A percentile compares a stretch with the other conserved stretches of the same genome.
Evolutionary conservation across 129 eudicot species (phyloP).

Genomic region (Pseudognaphalium luteoalbum): DNA sequence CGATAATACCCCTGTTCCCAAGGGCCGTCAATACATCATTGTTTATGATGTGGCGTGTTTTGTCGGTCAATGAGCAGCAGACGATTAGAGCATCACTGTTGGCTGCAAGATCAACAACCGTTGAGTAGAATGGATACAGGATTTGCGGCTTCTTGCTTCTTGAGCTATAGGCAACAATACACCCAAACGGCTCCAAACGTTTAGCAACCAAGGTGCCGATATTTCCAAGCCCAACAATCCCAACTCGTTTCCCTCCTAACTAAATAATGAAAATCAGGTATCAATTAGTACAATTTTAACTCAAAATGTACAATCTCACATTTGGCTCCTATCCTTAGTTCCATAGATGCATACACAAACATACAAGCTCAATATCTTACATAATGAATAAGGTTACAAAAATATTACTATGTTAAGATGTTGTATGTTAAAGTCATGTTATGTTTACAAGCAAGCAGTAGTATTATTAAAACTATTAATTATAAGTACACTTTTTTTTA

Average conservation of each 20-base stretch:
- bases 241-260: slow-evolving; percentile 70
- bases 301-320: too few species aligned
- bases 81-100: slow-evolving; percentile 53
- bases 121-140: slow-evolving; percentile 45
- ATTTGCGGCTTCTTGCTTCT: slow-evolving; percentile 47
- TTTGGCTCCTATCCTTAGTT: too few species aligned
- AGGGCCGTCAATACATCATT: slow-evolving; percentile 53
- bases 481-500: too few species aligned
- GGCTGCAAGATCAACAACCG: slow-evolving; percentile 48
- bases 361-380: too few species aligned
- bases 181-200: slow-evolving; percentile 71
- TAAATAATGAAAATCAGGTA: slow-evolving; percentile 21
- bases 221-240: slow-evolving; percentile 78
- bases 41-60: slow-evolving; percentile 66
- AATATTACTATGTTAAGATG: too few species aligned
- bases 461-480: too few species aligned
- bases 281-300: neutral
- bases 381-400: too few species aligned
- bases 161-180: slow-evolving; percentile 63
- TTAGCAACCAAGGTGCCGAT: slow-evolving; percentile 60
- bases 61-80: slow-evolving; percentile 61
- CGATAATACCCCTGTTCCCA: slow-evolving; percentile 59
- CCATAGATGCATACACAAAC: too few species aligned
- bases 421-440: too few species aligned
- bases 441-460: too few species aligned